Evolutionary conservation across 129 eudicot genomes (phyloP).

Genomic region (Pittosporum tobira): DNA sequence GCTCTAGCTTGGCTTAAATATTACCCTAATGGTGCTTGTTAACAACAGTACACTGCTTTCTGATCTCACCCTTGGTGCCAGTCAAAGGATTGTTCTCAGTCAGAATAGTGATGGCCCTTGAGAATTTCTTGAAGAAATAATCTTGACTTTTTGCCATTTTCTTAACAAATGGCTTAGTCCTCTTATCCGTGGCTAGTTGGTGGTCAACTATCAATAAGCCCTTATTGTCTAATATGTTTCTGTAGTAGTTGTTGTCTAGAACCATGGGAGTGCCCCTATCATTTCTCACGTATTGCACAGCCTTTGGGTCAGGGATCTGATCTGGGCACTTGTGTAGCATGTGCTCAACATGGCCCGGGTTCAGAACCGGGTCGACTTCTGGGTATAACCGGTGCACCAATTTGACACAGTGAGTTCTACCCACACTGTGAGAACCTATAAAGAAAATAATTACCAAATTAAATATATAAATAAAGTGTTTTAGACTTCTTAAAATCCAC

Average conservation of each 20-base stretch:
- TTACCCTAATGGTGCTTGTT: conserved; percentile 53
- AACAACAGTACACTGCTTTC: conserved; percentile 83
- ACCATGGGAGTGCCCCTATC: conserved; percentile 98
- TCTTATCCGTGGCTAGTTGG: conserved; percentile 76
- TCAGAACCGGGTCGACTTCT: conserved; percentile 77
- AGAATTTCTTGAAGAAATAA: conserved; percentile 76
- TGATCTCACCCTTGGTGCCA: conserved; percentile 84
- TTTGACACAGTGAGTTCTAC: conserved; percentile 93
- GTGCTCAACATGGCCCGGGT: conserved; percentile 86
- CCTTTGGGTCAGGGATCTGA: conserved; percentile 91
- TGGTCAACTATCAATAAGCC: conserved; percentile 85
- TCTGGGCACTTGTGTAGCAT: conserved; percentile 98
- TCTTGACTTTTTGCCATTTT: conserved; percentile 96
- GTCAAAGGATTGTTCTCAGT: conserved; percentile 97
- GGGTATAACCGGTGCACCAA: conserved; percentile 96
- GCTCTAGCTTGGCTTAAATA: neutral
- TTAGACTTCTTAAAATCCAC: neutral
- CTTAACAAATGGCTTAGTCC: conserved; percentile 85
- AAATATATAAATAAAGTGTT: neutral
- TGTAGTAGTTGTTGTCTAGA: conserved; percentile 89
- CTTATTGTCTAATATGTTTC: conserved; percentile 95
- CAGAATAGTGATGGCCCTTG: conserved; percentile 69
- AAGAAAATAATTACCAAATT: neutral
- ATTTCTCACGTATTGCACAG: conserved; percentile 94
- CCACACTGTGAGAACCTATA: conserved; percentile 93